A percentile compares a stretch with the other conserved stretches of the same genome.
Evolutionary conservation across 1,284 basidiomycete species (phyloP).

Genomic region (Cryptococcus jaspeensis): DNA sequence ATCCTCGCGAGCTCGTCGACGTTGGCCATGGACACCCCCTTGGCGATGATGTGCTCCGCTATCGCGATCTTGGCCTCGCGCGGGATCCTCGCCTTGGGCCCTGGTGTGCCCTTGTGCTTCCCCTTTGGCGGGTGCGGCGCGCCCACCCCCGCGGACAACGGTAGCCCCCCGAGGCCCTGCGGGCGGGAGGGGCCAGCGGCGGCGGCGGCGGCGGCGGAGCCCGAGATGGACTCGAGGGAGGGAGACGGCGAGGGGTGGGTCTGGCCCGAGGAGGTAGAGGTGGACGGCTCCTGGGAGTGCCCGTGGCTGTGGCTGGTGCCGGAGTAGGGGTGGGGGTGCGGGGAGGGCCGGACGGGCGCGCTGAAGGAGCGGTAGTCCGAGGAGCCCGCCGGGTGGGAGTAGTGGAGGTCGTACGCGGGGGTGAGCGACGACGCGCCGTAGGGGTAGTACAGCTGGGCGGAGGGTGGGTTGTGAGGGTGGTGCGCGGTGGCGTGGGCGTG

Average conservation of each 20-base stretch:
- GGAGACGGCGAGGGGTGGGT: background rate
- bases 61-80: conserved; percentile 18
- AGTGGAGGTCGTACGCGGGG: no score
- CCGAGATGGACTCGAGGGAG: background rate
- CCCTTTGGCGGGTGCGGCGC: conserved; percentile 3
- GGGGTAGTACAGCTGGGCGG: no score
- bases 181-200: background rate
- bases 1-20: conserved; percentile 18
- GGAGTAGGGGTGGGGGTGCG: background rate
- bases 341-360: background rate
- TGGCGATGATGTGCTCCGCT: conserved; percentile 24
- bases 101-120: conserved; percentile 13
- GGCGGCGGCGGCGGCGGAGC: background rate
- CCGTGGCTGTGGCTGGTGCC: background rate
- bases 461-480: background rate
- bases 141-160: background rate
- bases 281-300: background rate
- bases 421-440: no score
- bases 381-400: background rate
- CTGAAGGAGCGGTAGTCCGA: background rate
- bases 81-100: conserved; percentile 19
- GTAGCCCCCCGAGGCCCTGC: background rate
- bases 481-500: background rate
- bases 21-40: conserved; percentile 21
- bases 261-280: background rate